Percentiles rank a stretch among this genome's conserved stretches.
Conservation (phyloP, 2,329 filamentous ascomycete species). For the Pseudovirgaria hyperparasitica region DNA sequence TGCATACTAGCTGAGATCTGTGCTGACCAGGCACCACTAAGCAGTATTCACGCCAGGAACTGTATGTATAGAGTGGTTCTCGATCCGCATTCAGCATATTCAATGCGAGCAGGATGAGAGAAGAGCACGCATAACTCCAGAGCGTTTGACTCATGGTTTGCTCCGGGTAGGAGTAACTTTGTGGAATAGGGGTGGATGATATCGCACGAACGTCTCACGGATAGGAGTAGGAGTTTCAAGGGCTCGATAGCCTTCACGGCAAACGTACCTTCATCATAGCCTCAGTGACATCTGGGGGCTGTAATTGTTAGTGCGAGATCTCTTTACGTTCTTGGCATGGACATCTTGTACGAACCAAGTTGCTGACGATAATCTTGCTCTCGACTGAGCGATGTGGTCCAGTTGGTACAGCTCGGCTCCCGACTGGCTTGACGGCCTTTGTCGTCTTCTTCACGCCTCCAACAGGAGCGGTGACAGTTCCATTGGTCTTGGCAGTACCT, state of each 20-base stretch:
- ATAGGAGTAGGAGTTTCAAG: no score
- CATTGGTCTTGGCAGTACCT: conserved; percentile 41
- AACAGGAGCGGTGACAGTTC: conserved; percentile 61
- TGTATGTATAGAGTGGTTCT: no score
- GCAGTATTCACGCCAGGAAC: no score
- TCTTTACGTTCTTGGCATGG: conserved; percentile 7
- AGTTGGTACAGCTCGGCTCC: conserved; percentile 48
- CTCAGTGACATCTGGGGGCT: conserved; percentile 96
- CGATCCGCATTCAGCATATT: no score
- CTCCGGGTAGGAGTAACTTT: no score
- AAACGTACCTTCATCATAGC: conserved; percentile 99
- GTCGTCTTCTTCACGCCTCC: conserved; percentile 77
- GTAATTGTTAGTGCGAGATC: conserved; percentile 40
- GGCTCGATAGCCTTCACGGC: conserved; percentile 42
- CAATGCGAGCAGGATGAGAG: conserved; percentile 8
- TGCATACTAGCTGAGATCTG: no score
- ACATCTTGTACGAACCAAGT: conserved; percentile 58
- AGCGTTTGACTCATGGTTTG: no score
- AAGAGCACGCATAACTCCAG: no score
- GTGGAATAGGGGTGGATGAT: no score
- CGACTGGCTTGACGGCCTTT: conserved; percentile 43
- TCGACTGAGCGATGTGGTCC: conserved; percentile 55
- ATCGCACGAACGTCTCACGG: no score
- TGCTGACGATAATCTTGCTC: conserved; percentile 97
- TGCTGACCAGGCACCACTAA: no score